Conservation (phyloP, 148 eudicot genomes). For the Polygonum aviculare region DNA sequence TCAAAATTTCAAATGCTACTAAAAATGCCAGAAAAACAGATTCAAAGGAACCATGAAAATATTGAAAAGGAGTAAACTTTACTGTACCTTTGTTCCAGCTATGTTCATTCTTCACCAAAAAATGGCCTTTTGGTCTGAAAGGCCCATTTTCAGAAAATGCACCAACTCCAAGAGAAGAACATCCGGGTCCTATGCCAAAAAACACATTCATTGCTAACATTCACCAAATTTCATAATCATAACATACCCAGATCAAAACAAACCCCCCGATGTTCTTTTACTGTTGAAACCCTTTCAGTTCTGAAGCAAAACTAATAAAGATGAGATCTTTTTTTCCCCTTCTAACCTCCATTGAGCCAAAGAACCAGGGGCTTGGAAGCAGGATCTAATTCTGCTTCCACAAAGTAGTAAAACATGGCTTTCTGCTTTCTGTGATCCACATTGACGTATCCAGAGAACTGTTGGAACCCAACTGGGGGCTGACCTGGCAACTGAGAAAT, state of each 20-base stretch:
- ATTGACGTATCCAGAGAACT: constrained; percentile 73
- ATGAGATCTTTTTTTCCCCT: background rate
- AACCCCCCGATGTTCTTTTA: background rate
- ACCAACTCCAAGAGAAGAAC: constrained; percentile 97
- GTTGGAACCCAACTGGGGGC: constrained; percentile 69
- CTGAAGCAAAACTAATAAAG: background rate
- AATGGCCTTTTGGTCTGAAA: constrained; percentile 77
- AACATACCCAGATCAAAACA: constrained; percentile 5
- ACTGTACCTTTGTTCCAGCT: constrained; percentile 89
- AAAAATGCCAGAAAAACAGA: background rate
- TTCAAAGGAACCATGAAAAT: background rate
- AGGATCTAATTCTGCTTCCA: constrained; percentile 71
- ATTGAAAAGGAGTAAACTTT: constrained; percentile 1
- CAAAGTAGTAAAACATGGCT: constrained; percentile 82
- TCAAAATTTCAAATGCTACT: background rate
- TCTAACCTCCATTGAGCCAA: constrained; percentile 94
- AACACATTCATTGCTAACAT: background rate
- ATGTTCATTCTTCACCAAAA: constrained; percentile 57
- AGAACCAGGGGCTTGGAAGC: constrained; percentile 80
- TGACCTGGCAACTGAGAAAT: constrained; percentile 67
- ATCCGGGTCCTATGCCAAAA: constrained; percentile 78
- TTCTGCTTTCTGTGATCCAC: constrained; percentile 63
- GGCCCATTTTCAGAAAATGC: constrained; percentile 99
- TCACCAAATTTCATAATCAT: background rate
- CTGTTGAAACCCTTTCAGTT: background rate